Conservation (phyloP, 2,329 filamentous ascomycete species). For the Chaetomium strumarium region DNA sequence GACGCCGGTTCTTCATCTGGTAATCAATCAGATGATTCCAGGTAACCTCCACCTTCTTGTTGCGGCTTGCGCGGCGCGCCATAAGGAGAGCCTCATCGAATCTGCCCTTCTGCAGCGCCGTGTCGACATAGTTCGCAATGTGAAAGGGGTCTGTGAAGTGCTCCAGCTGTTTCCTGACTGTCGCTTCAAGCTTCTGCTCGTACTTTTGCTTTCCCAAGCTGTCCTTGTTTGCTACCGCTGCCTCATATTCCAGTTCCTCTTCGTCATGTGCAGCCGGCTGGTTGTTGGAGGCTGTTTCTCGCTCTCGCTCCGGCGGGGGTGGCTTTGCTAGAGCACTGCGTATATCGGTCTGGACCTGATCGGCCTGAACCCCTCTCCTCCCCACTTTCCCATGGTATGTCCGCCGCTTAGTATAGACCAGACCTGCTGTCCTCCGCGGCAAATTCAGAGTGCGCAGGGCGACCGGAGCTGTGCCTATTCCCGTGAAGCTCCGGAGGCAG, state of each 20-base stretch:
- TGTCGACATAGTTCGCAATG: conserved; percentile 61
- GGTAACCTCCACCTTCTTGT: conserved; percentile 61
- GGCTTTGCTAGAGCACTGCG: neutral
- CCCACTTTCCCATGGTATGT: neutral
- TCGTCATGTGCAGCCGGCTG: neutral
- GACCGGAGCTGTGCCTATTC: neutral
- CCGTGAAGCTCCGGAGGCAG: conserved; percentile 28
- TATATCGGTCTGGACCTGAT: neutral
- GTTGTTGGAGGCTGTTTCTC: neutral
- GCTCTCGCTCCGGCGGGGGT: neutral
- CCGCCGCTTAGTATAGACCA: neutral
- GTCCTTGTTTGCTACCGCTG: neutral
- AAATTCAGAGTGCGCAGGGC: conserved; percentile 5
- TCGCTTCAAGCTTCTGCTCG: conserved; percentile 31
- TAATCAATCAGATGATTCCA: conserved; percentile 86
- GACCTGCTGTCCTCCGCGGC: neutral
- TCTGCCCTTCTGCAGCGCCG: conserved; percentile 52
- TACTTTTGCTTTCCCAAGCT: conserved; percentile 4
- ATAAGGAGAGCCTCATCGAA: conserved; percentile 63
- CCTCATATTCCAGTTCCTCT: conserved; percentile 17
- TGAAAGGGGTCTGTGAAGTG: conserved; percentile 65
- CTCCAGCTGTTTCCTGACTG: conserved; percentile 50
- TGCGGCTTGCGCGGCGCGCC: conserved; percentile 62
- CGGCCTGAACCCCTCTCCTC: neutral
- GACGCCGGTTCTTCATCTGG: conserved; percentile 53